Evolutionary conservation across 2,329 filamentous ascomycete genomes (phyloP), one percentile per base, ranked within the genome.

Genomic region (Epicoccum nigrum): DNA sequence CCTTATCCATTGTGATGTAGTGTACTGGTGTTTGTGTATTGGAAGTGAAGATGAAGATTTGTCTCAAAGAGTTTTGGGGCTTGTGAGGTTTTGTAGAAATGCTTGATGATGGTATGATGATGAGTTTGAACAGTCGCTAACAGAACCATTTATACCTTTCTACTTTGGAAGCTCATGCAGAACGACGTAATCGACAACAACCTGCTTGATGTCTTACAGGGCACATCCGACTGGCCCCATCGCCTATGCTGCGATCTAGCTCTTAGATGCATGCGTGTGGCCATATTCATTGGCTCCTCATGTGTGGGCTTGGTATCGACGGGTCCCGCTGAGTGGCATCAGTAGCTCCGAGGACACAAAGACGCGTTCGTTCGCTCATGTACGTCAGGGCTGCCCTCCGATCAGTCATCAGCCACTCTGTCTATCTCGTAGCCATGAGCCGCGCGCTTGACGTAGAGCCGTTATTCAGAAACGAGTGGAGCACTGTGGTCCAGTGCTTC

Each of bases 1-100:
- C 84, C 68, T 83, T 84, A 13, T 88, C 80, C 85, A 88, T 71
- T 57, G 42, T 64, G 57, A 47, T 55, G 53, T 51, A 13, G 54
- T 40, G 15, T 35, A 30, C 5, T 49, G 16, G 27, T 12, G 47
- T 45, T 17, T 13, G 33, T 52, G 25, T 27, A 27, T 47, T 31
- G 44, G 23, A 20, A 20, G 7, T 32, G 41, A 38, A 28, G 23
- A 30, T 7, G 4, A 12, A 27, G 13, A 8, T 20, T 20, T 16
- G 20, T 50, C 20, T 40, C 23, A 13, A 47, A 19, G 30, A 25
- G n/a, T 35, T 21, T 8, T 42, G 17, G 21, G 34, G 32, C 35
- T 45, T 27, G 25, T 49, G 19, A 32, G n/a, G 41, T 7, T 30
- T 43, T 16, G 21, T 21, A 42, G 16, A 19, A 21, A 38, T 39